These are phyloP conservation scores for Neofusicoccum sp. DNA, from an alignment of 2,329 filamentous ascomycete species.

Conservation along the genomic window DNA sequence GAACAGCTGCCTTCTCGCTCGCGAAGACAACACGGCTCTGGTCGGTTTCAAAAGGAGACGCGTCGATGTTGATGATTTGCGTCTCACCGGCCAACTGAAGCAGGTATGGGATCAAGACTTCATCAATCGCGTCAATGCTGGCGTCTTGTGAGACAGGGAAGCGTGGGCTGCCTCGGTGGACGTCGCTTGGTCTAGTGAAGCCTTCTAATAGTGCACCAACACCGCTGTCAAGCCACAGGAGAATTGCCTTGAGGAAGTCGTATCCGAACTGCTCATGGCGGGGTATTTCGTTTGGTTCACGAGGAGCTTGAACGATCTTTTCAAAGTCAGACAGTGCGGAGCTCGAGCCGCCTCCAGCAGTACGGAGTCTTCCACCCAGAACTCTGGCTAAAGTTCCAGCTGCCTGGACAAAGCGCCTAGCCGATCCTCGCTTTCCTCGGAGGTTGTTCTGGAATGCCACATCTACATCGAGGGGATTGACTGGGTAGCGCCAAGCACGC, in stretches of 20 bases:
- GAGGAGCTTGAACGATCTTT: constrained; percentile 47
- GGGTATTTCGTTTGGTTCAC: constrained; percentile 31
- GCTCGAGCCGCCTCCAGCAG: constrained; percentile 37
- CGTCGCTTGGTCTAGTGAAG: constrained; percentile 43
- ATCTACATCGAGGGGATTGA: constrained; percentile 54
- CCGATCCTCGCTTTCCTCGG: constrained; percentile 54
- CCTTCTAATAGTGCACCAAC: constrained; percentile 54
- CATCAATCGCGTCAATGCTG: constrained; percentile 54
- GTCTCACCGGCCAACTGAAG: constrained; percentile 49
- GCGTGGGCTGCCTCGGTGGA: constrained; percentile 36
- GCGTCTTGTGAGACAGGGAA: constrained; percentile 54
- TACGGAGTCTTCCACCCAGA: constrained; percentile 54
- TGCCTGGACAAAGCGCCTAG: constrained; percentile 62
- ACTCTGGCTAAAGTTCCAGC: constrained; percentile 57
- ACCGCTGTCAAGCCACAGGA: constrained; percentile 62
- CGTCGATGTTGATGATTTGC: constrained; percentile 56
- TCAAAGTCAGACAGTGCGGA: constrained; percentile 40
- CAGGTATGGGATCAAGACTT: constrained; percentile 59
- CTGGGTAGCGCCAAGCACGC: constrained; percentile 58
- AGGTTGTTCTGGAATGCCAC: constrained; percentile 56
- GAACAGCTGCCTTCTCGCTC: constrained; percentile 55
- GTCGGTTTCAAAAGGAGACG: constrained; percentile 58
- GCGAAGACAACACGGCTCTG: constrained; percentile 52
- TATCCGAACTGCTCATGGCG: constrained; percentile 57
- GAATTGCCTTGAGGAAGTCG: constrained; percentile 63